Evolutionary conservation across 176 grass and related monocot genomes (phyloP).

Genomic region (Dendrocalamus sinicus): DNA sequence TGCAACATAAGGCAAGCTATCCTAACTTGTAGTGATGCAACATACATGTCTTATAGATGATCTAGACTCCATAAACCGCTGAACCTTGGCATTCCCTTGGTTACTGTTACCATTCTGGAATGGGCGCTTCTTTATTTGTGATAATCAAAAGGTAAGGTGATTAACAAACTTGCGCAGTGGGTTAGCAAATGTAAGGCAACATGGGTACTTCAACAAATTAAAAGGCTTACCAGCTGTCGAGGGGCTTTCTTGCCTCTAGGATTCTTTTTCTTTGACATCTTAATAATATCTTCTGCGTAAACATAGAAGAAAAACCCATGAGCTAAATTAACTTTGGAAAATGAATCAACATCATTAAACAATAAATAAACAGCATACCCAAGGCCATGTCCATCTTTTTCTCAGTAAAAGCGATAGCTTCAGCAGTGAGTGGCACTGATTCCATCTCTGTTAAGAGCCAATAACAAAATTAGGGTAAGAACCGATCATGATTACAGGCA

Average conservation of each 20-base stretch:
- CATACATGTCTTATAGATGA: constrained; percentile 87
- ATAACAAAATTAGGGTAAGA: constrained; percentile 14
- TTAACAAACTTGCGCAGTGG: background rate
- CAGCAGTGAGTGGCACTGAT: constrained; percentile 61
- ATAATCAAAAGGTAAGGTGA: constrained; percentile 4
- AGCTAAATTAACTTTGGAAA: background rate
- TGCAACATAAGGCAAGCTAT: background rate
- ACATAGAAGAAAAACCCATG: constrained; percentile 13
- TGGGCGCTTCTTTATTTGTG: constrained; percentile 70
- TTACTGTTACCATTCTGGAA: constrained; percentile 64
- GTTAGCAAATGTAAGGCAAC: constrained; percentile 13
- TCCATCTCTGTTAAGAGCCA: constrained; percentile 59
- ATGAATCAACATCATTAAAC: constrained; percentile 16
- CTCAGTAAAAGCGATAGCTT: constrained; percentile 88
- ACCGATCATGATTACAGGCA: background rate
- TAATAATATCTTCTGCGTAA: constrained; percentile 89
- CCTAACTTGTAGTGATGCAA: background rate
- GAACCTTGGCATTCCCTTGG: constrained; percentile 64
- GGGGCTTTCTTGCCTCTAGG: constrained; percentile 63
- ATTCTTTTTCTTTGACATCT: constrained; percentile 94
- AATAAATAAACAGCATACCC: constrained; percentile 54
- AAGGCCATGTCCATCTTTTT: constrained; percentile 99
- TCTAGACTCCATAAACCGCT: constrained; percentile 73
- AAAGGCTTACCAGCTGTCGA: constrained; percentile 66
- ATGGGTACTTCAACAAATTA: constrained; percentile 21